Conservation (phyloP, 1,284 basidiomycete genomes). For the Austroboletus niveus region DNA sequence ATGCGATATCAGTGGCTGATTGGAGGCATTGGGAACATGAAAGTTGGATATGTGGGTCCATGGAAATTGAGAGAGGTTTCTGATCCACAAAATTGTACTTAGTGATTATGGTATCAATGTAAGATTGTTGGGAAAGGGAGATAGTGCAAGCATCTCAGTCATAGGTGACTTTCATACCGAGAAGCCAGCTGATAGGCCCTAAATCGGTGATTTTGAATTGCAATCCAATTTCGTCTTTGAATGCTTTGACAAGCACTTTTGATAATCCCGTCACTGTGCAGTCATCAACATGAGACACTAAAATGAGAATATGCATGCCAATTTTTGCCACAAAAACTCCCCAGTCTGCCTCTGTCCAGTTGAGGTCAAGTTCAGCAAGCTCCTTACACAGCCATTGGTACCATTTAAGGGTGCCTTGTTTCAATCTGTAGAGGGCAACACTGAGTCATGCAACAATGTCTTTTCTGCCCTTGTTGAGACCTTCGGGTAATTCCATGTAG, state of each 20-base stretch:
- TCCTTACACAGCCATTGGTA: neutral
- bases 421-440: neutral
- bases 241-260: neutral
- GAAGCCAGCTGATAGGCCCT: neutral
- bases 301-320: neutral
- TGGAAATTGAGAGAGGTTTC: neutral
- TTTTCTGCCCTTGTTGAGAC: neutral
- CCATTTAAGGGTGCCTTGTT: slow-evolving; percentile 2
- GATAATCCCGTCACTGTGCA: neutral
- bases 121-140: neutral
- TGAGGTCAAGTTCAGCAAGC: neutral
- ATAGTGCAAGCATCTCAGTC: neutral
- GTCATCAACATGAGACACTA: slow-evolving; percentile 1
- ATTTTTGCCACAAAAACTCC: neutral
- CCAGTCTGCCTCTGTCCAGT: neutral
- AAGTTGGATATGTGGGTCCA: neutral
- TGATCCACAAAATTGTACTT: neutral
- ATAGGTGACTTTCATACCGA: neutral
- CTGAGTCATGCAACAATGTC: neutral
- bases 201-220: neutral
- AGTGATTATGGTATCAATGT: neutral
- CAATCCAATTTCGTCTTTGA: neutral
- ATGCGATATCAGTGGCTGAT: neutral
- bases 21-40: neutral
- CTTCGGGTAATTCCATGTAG: too few relatives aligned